Conservation (phyloP, 164 flowering plant species). For the Paratinospora sagittata region DNA sequence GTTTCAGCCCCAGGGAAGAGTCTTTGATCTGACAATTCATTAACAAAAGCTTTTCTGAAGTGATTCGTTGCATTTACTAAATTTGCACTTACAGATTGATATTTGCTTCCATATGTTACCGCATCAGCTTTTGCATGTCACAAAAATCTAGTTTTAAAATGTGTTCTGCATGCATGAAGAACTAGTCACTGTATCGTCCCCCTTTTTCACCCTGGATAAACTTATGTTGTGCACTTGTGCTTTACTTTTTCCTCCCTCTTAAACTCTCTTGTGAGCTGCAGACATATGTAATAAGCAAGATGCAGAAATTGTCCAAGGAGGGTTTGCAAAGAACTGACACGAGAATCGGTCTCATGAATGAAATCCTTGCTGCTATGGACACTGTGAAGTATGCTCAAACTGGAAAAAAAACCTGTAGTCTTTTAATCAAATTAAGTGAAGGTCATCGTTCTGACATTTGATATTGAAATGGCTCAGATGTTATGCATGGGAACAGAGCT, state of each 20-base stretch:
- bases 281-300: constrained; percentile 78
- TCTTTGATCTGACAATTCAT: too few species aligned
- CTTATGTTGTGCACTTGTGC: neutral
- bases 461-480: constrained; percentile 47
- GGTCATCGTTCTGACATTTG: constrained; percentile 12
- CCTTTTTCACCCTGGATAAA: neutral
- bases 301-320: constrained; percentile 85
- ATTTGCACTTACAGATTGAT: neutral
- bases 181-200: neutral
- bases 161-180: neutral
- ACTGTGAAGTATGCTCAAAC: constrained; percentile 72
- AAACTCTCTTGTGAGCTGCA: constrained; percentile 24
- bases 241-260: constrained; percentile 2
- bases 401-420: neutral
- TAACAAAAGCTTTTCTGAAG: neutral
- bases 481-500: constrained; percentile 97
- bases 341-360: constrained; percentile 98
- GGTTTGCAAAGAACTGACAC: constrained; percentile 95
- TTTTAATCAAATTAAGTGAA: constrained; percentile 1
- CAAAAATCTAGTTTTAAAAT: neutral
- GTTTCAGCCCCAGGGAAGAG: too few species aligned
- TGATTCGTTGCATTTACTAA: neutral
- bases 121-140: neutral
- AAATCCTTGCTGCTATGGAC: constrained; percentile 97
- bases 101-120: neutral